Conservation (phyloP, 345 rosid species). For the Melaleuca alternifolia region DNA sequence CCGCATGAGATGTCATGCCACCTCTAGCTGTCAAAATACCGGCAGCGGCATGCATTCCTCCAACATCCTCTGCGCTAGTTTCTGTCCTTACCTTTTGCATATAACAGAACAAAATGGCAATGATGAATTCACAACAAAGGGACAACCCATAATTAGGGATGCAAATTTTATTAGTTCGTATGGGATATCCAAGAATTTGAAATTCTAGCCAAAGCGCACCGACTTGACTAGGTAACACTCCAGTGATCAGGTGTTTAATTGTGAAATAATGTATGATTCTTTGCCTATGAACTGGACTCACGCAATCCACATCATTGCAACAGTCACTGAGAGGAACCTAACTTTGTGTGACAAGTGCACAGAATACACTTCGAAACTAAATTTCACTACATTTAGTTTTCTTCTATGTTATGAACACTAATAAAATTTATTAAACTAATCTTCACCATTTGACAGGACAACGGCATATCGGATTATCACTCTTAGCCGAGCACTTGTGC, state of each 20-base stretch:
- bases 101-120: neutral
- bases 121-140: neutral
- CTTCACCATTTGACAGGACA: neutral
- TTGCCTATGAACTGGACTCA: neutral
- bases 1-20: conserved; percentile 99
- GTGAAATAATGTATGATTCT: neutral
- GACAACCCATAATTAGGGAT: neutral
- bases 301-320: neutral
- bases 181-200: neutral
- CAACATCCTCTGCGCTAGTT: conserved; percentile 91
- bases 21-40: conserved; percentile 96
- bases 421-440: neutral
- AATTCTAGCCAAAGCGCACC: neutral
- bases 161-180: neutral
- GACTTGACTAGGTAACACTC: neutral
- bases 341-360: neutral
- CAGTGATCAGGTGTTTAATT: neutral
- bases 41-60: conserved; percentile 94
- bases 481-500: neutral
- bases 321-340: neutral
- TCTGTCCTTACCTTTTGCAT: conserved; percentile 61
- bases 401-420: neutral
- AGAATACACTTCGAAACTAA: neutral
- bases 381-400: neutral
- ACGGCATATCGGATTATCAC: neutral